Base-by-base conservation (phyloP, 116 monocot genomes). In the Thalassia testudinum region DNA sequence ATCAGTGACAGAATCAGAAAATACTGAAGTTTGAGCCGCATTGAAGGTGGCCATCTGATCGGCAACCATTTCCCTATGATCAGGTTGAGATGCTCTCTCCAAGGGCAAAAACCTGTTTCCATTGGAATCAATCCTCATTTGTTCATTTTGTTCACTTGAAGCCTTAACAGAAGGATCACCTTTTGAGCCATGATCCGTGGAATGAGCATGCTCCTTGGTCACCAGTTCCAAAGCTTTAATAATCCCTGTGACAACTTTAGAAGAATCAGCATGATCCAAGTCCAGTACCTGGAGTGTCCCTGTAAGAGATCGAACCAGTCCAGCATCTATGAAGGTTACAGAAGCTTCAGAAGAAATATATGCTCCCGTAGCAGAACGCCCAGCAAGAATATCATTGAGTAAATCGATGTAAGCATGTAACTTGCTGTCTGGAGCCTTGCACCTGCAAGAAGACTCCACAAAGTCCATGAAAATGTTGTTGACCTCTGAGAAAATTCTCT, bases 321-420 rank as follows among this genome's bases (percentile, higher is more conserved):
- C 91, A 73, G 82, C 85, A 69, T 99, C 91, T 58, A 90, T 86
- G 53, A 99, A 99, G 13, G 99, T 85, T 1, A 70, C 63, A 18
- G 91, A 81, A 69, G 91, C 85, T 66, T 91, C 91, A 53, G 78
- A 65, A 34, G 80, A 86, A 28, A 99, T 74, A 57, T 66, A 73
- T 37, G 91, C 80, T 47, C 99, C 99, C 18, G 86, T 80, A 23
- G 99, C 75, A 54, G 86, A 80, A 12, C 86, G 70, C n/a, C 85
- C 85, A 65, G 78, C 64, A 22, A 99, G 69, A 25, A 86, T 71
- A 68, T 99, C 99, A 78, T 90, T 99, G 30, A 99, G 90, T 20
- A 99, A 63, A 82, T 90, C 99, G 52, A 80, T 69, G 58, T 79
- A 80, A 14, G 80, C 70, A 73, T 86, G 77, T 74, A 86, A 75